Percentiles rank a stretch among this genome's conserved stretches.
Evolutionary conservation across 371 early-diverging fungal species (phyloP).

Genomic region (Apophysomyces variabilis): DNA sequence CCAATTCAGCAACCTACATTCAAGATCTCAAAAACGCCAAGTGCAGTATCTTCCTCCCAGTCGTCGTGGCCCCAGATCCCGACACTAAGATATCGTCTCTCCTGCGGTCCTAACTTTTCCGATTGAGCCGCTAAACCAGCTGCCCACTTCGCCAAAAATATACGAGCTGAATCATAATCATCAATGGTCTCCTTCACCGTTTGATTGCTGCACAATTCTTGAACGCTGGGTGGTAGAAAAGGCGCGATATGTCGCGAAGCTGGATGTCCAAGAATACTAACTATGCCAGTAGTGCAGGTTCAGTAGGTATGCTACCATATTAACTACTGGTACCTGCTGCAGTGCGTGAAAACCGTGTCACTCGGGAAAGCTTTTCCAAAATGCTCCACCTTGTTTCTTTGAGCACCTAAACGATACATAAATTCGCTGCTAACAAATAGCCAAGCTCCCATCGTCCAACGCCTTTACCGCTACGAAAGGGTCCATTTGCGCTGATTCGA

Average conservation of each 20-base stretch:
- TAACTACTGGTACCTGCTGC: conserved; percentile 51
- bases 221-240: conserved; percentile 67
- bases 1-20: conserved; percentile 31
- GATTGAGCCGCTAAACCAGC: conserved; percentile 61
- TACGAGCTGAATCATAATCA: conserved; percentile 86
- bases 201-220: conserved; percentile 39
- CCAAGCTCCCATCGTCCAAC: background rate
- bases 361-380: conserved; percentile 78
- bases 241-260: conserved; percentile 79
- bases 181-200: conserved; percentile 57
- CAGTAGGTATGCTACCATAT: background rate
- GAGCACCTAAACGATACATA: background rate
- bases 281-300: conserved; percentile 24
- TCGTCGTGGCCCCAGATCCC: conserved; percentile 54
- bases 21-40: conserved; percentile 53
- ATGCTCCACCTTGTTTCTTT: background rate
- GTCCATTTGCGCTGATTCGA: conserved; percentile 51
- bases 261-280: conserved; percentile 77
- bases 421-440: background rate
- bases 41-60: conserved; percentile 50
- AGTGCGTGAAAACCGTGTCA: conserved; percentile 74
- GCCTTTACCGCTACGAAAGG: conserved; percentile 44
- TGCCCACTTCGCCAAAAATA: conserved; percentile 89
- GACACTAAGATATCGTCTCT: conserved; percentile 42
- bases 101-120: conserved; percentile 31